Base-by-base conservation (phyloP, 441 rosid species). In the Jatropha multifida region DNA sequence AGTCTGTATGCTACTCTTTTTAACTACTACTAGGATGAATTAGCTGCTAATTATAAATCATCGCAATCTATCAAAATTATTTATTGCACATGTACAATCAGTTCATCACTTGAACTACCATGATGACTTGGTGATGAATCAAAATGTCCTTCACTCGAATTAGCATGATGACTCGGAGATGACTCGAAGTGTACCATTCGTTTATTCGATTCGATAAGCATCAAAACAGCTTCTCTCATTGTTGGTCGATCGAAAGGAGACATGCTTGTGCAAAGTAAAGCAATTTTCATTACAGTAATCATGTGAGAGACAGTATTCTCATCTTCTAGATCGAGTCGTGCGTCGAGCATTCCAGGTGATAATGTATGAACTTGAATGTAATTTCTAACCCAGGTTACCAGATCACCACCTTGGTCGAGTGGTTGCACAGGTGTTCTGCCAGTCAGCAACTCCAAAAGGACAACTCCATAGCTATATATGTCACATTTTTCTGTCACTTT, bases 341-440 rank as follows among this genome's bases (percentile, higher is more conserved):
- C 71, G 78, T 93, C 98, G 11, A 93, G 88, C 75, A 93, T 74
- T 73, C 83, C 87, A 0, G 91, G 81, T 17, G 88, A 86, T 51
- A 90, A 78, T 8, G 89, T 80, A 65, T 90, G 81, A 52, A 74
- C 79, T 67, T 85, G 85, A 51, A 93, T 81, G 82, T 83, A 90
- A 55, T 83, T 85, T 82, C 90, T 90, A 41, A 88, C 95, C 99
- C 92, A 92, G 17, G 85, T 87, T 54, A 89, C 98, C 3, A 96
- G 93, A 82, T 96, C 95, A 0, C 98, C 97, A 2, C 98, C 98
- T 80, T 88, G 91, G 42, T 96, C 97, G 65, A 93, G 83, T 4
- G 95, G 93, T 62, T 93, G 98, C 41, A 96, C 97, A 0, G 99
- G 97, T 37, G 90, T 82, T 86, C 77, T 92, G 18, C 97, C 95